Evolutionary conservation across 2,329 filamentous ascomycete species (phyloP).

Genomic region (Nannizziopsis arthrosporioides): DNA sequence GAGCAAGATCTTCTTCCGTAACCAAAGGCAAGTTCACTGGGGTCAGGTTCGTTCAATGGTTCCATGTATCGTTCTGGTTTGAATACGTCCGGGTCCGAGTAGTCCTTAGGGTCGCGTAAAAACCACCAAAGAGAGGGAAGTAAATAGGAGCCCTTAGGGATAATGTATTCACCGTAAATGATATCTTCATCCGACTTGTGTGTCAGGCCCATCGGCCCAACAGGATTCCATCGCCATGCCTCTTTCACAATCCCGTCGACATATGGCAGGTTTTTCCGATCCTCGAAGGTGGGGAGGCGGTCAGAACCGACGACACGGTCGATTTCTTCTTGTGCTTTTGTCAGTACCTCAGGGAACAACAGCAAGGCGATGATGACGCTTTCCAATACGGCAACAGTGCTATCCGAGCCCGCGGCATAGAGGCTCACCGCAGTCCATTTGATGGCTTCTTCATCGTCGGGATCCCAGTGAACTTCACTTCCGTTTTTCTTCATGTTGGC

Average conservation of each 20-base stretch:
- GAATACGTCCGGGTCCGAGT: conserved; percentile 31
- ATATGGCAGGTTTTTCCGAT: conserved; percentile 29
- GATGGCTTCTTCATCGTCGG: conserved; percentile 6
- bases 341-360: conserved; percentile 40
- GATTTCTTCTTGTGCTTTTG: conserved; percentile 40
- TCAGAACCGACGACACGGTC: conserved; percentile 28
- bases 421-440: conserved; percentile 9
- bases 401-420: conserved; percentile 9
- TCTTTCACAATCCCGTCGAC: conserved; percentile 32
- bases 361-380: conserved; percentile 43
- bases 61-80: conserved; percentile 35
- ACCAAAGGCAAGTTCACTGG: conserved; percentile 26
- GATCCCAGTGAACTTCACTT: not conserved
- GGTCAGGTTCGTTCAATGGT: conserved; percentile 27
- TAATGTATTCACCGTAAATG: conserved; percentile 17
- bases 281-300: conserved; percentile 27
- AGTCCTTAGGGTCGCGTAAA: conserved; percentile 29
- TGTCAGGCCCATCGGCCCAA: conserved; percentile 23
- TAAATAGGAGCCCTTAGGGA: conserved; percentile 29
- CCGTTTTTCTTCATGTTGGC: conserved; percentile 2
- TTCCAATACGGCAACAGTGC: conserved; percentile 11
- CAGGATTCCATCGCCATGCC: conserved; percentile 27
- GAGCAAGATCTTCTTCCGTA: conserved; percentile 36
- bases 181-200: conserved; percentile 18
- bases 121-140: conserved; percentile 33